Evolutionary conservation across 164 flowering plant genomes (phyloP).

Genomic region (Annona cherimola): DNA sequence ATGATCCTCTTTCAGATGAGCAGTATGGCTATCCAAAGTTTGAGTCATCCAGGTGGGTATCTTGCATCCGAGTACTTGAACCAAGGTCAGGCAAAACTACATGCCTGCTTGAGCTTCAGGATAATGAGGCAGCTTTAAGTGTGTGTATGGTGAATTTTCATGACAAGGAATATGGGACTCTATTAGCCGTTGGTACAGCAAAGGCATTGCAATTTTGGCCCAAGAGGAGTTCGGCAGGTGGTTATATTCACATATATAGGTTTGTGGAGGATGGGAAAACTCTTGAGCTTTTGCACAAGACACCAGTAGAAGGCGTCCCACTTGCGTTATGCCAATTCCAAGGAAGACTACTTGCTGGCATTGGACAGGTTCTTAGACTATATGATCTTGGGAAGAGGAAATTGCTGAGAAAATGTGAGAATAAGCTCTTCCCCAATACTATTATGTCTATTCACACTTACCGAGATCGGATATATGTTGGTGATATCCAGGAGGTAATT

Average conservation of each 20-base stretch:
- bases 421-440: conserved; percentile 89
- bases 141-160: conserved; percentile 94
- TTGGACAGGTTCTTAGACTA: conserved; percentile 80
- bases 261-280: conserved; percentile 85
- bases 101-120: conserved; percentile 95
- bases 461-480: conserved; percentile 95
- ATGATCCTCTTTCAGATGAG: conserved; percentile 89
- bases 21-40: conserved; percentile 98
- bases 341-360: conserved; percentile 93
- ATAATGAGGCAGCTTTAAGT: conserved; percentile 96
- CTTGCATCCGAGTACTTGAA: conserved; percentile 95
- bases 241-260: conserved; percentile 86
- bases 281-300: conserved; percentile 94
- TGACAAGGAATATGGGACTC: conserved; percentile 94
- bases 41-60: conserved; percentile 93
- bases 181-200: conserved; percentile 96
- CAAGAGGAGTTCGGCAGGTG: conserved; percentile 54
- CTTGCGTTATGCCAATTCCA: conserved; percentile 91
- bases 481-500: conserved; percentile 96
- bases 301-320: conserved; percentile 95
- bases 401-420: conserved; percentile 94
- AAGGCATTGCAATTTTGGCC: conserved; percentile 90
- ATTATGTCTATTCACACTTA: conserved; percentile 83
- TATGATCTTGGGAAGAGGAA: conserved; percentile 91
- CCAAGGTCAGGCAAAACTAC: conserved; percentile 75